Base-by-base conservation (phyloP, 352 stramenopile species). In the Achlya hypogyna region DNA sequence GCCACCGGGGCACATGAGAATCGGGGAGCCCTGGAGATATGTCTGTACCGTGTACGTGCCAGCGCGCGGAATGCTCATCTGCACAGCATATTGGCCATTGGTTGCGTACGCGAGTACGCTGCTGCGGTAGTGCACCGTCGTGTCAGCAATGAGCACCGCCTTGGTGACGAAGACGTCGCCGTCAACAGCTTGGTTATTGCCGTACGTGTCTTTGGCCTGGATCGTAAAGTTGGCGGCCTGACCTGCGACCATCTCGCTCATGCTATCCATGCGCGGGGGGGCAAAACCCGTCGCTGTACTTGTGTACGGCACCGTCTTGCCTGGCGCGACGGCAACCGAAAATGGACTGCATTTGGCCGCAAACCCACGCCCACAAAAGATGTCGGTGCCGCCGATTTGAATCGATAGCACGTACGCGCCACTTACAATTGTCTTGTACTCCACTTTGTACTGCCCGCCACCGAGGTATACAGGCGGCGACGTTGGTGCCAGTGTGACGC, bases 291-390 rank as follows among this genome's bases (percentile, higher is more conserved):
- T 78, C 16, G 87, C 89, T 72, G 98, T 90, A 43, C 81, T 97
- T 1, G 86, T 97, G 43, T 91, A 85, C 0, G 92, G 78, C 9
- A 91, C 86, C 18, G 92, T 97, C 31, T 81, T 72, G 2, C 96
- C 96, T 38, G 96, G 93, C 12, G 74, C 56, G 5, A 98, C 88
- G 9, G 72, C 74, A 5, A 99, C 63, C 4, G 71, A 51, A 67
- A 98, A 99, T 14, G 96, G 96, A 70, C 90, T 98, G 80, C 96
- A 99, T 71, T 98, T 98, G 40, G 91, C 77, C 1, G 81, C 72
- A 53, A 92, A 84, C 22, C 93, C 94, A 0, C 84, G 72, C 0
- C 95, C 95, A 65, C 95, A 98, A 73, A 98, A 98, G 72, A 98
- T 98, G 70, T 98, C 86, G 6, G 85, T 93, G 23, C 85, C 90